Base-by-base conservation (phyloP, 2,329 filamentous ascomycete genomes). In the Fusarium aywerte region DNA sequence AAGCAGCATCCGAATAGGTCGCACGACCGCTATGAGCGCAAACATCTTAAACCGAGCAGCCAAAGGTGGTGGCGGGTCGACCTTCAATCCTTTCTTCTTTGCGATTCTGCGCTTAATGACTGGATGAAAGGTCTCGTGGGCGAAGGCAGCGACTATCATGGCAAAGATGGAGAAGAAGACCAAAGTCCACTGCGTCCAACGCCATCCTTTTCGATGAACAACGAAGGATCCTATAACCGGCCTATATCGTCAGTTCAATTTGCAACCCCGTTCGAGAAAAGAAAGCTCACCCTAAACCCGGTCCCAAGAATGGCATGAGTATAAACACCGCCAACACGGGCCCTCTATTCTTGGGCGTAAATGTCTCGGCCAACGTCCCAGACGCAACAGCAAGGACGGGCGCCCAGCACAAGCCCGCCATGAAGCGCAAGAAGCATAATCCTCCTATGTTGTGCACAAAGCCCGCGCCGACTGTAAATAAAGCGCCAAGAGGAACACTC, bases 61-160 rank as follows among this genome's bases (percentile, higher is more conserved):
- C 5, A 76, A 15, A 0, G 79, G 74, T 0, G 74, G 71, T 0
- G 50, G 48, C 0, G 68, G 64, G 2, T 75, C 72, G 0, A 76
- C 25, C 0, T 73, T 36, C 6, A 77, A 54, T 2, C 78, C 77
- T 10, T 79, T 75, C 52, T 78, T 68, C 65, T 78, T 78, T 35
- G 77, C 75, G 0, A 80, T 73, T 2, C 78, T 76, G 2, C 77
- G 76, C 45, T 80, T 77, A 11, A 85, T 74, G 2, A 86, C 74
- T 2, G 87, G 82, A 57, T 87, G 84, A 71, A 86, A 88, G 0
- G 87, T 88, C 70, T 90, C 87, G 67, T 81, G 82, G 3, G 82
- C 78, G 3, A 84, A 50, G 0, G 82, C 62, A 2, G 76, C 73
- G 35, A 79, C 61, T 40, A 79, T 21, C 39, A 81, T 73, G 48